phyloP scores from a whole-genome alignment of 73 alveolate species.

The Stentor roeselii region DNA sequence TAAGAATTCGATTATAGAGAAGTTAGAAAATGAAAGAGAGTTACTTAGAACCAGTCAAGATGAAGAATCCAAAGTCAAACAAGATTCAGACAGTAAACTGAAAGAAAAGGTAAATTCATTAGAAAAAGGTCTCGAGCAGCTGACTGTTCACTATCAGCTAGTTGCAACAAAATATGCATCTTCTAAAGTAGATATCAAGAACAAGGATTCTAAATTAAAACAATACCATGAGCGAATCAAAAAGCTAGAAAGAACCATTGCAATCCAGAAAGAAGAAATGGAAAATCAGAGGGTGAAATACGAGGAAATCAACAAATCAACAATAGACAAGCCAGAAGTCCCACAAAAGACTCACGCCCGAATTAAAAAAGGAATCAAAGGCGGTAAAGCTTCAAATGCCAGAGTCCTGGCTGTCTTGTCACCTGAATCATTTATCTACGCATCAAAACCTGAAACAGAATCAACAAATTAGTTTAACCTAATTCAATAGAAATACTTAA shows the following conservation, averaged over 20 bases:
- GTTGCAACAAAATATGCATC: neutral
- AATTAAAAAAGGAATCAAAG: neutral
- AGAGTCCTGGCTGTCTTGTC: neutral
- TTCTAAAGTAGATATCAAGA: neutral
- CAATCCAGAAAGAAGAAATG: neutral
- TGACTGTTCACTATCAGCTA: neutral
- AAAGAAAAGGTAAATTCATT: neutral
- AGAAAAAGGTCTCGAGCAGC: neutral
- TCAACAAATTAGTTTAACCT: no score
- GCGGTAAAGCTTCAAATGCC: neutral
- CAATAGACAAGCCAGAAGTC: neutral
- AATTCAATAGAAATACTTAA: no score
- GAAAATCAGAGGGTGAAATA: neutral
- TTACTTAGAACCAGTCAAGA: neutral
- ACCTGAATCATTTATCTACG: no score
- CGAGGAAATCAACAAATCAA: neutral
- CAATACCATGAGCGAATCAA: neutral
- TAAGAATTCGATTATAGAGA: neutral
- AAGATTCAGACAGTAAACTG: neutral
- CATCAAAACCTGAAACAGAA: no score
- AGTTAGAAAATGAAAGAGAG: neutral
- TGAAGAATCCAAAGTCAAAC: neutral
- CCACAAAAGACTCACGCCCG: neutral
- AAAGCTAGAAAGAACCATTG: no score
- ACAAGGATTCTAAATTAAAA: neutral